A percentile compares a stretch with the other conserved stretches of the same genome.
Evolutionary conservation across 371 early-diverging fungal species (phyloP).

Genomic region (Mucor sp.): DNA sequence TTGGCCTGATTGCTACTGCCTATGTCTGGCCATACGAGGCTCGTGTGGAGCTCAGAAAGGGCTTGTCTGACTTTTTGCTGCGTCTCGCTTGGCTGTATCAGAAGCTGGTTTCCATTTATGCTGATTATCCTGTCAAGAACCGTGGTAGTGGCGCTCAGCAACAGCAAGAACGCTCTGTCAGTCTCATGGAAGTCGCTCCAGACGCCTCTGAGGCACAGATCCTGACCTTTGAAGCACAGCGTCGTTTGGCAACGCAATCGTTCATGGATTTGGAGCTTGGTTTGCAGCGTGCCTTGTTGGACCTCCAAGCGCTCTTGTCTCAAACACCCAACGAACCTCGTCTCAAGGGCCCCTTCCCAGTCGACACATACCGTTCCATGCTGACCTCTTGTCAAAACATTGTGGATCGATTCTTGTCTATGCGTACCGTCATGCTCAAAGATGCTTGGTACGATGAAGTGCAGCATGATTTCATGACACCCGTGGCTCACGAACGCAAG

Average conservation of each 20-base stretch:
- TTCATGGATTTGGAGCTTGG: constrained; percentile 76
- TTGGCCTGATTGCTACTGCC: constrained; percentile 69
- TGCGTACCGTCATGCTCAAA: constrained; percentile 67
- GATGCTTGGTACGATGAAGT: constrained; percentile 63
- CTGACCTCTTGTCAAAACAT: constrained; percentile 73
- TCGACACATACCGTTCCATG: constrained; percentile 64
- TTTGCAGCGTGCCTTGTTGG: constrained; percentile 67
- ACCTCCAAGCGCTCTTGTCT: constrained; percentile 60
- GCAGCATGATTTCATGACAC: constrained; percentile 55
- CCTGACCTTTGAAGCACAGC: constrained; percentile 36
- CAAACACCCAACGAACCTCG: constrained; percentile 85
- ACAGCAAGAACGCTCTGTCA: neutral
- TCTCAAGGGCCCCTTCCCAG: constrained; percentile 82
- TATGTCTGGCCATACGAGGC: constrained; percentile 88
- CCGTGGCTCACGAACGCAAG: constrained; percentile 58
- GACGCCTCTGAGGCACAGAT: constrained; percentile 32
- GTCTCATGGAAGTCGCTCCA: constrained; percentile 10
- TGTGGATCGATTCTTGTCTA: constrained; percentile 71
- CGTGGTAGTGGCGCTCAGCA: neutral
- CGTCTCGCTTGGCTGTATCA: constrained; percentile 71
- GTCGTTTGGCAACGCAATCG: constrained; percentile 34
- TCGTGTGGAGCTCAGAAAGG: constrained; percentile 77
- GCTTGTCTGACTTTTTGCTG: constrained; percentile 64
- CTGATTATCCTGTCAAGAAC: constrained; percentile 35
- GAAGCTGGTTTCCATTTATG: constrained; percentile 67